Evolutionary conservation across 106 monocot species (phyloP), one percentile per base, ranked within the genome.

Genomic region (Acanthochlamys bracteata): DNA sequence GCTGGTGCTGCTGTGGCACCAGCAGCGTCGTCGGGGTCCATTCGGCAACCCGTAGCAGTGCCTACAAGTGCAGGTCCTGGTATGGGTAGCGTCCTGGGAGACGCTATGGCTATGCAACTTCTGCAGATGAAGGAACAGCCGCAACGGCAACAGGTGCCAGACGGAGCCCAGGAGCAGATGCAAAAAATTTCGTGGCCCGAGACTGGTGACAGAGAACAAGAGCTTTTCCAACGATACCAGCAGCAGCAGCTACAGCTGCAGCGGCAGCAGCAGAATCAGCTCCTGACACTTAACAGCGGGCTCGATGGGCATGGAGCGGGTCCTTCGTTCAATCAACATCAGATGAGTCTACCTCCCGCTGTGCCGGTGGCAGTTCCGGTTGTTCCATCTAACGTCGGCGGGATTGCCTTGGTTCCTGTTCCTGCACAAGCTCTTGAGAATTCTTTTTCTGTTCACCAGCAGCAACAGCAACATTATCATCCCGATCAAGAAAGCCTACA

Each of bases 141-240:
- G 54, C 53, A 53, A 19, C 39, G 27, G 53, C 66, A 66, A 16
- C 66, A 66, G 11, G 6, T 6, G 33, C 4, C 66, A 67, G 41
- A 59, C 51, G 40, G 61, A 63, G 42, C 17, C 9, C 20, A 25
- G 0, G 13, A 12, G 53, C 20, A 2, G 24, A 45, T 22, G 57
- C 39, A 17, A 13, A 10, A 6, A 22, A 39, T 4, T 41, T 16
- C 20, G 45, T 53, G 11, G 60, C 20, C 49, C 15, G 49, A 49
- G 33, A 61, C 26, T 14, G 55, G 53, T 0, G 73, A 66, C 7
- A 68, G 74, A 24, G 74, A 74, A 41, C 74, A 74, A 49, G 67
- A 74, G 60, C 20, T 60, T 9, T 0, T 66, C 27, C 55, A 25
- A 66, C 59, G 52, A 20, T 53, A 60, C 60, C 51, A 73, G 65